phyloP scores from a whole-genome alignment of 345 rosid species.

The Citropsis articulata region DNA sequence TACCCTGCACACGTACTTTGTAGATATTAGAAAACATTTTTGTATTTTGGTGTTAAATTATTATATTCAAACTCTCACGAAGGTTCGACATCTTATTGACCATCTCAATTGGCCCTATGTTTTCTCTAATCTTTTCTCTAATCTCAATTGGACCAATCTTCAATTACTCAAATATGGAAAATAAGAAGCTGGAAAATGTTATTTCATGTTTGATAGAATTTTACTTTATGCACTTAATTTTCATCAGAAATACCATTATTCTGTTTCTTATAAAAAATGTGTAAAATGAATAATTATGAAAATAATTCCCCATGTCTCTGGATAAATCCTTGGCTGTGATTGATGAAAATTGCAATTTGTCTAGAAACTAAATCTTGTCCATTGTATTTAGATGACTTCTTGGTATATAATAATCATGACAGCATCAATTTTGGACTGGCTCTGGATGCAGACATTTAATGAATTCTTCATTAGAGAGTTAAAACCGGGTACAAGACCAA shows the following conservation, averaged over 20 bases:
- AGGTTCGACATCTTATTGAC: neutral
- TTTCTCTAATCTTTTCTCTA: neutral
- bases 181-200: neutral
- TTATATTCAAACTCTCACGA: neutral
- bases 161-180: neutral
- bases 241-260: neutral
- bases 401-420: slow-evolving; percentile 1
- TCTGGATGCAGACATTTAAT: slow-evolving; percentile 70
- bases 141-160: neutral
- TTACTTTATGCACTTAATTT: neutral
- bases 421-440: slow-evolving; percentile 7
- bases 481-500: slow-evolving; percentile 76
- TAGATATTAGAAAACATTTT: too few species aligned
- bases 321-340: neutral
- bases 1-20: neutral
- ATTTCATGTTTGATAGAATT: neutral
- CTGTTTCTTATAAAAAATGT: neutral
- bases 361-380: neutral
- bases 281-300: neutral
- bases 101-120: neutral
- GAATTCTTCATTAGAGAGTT: slow-evolving; percentile 88
- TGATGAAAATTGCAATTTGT: neutral
- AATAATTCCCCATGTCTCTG: neutral
- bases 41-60: neutral
- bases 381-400: neutral